Evolutionary conservation across 2,329 filamentous ascomycete species (phyloP), one percentile per base, ranked within the genome.

Genomic region (Penicillium sp.): DNA sequence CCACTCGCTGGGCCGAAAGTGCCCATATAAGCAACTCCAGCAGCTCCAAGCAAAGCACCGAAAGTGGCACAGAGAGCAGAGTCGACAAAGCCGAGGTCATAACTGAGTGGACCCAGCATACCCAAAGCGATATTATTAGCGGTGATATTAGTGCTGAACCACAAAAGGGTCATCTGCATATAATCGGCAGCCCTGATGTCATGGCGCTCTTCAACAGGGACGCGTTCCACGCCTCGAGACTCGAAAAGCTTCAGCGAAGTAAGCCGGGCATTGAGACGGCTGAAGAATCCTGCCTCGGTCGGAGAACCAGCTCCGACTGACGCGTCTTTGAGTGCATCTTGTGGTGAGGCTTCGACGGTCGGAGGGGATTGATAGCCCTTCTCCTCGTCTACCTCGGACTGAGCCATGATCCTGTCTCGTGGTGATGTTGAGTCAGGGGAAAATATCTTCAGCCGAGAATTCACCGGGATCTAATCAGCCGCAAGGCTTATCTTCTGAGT

Each of bases 151-250:
- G 63, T 64, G 22, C 63, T 64, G 55, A 70, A 70, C 69, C 69
- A 71, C 13, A 72, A 49, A 41, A 63, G 49, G 37, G 63, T 48
- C 63, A 68, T 69, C 47, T 69, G 66, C 53, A 68, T 37, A 50
- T 67, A 68, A 26, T 64, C 62, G 1, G 49, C 59, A 7, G 59
- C 50, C n/a, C 72, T 68, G n/a, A 70, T 70, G 48, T 80, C 68
- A 51, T 78, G 75, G 47, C 82, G 79, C 62, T 84, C 79, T 10
- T 80, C 69, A 0, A 75, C 68, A 48, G 79, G 75, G 0, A 85
- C 82, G 11, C 82, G 77, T 64, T 84, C 76, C 37, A 85, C 84
- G 11, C 84, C 83, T 35, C 83, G 79, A 1, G 78, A 75, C 66
- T 86, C 84, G 47, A 60, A 50, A 24, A 53, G 26, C 7, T 53